These are phyloP conservation scores for Cladosporium halotolerans DNA, from an alignment of 2,329 filamentous ascomycete genomes.

Conservation along the genomic window DNA sequence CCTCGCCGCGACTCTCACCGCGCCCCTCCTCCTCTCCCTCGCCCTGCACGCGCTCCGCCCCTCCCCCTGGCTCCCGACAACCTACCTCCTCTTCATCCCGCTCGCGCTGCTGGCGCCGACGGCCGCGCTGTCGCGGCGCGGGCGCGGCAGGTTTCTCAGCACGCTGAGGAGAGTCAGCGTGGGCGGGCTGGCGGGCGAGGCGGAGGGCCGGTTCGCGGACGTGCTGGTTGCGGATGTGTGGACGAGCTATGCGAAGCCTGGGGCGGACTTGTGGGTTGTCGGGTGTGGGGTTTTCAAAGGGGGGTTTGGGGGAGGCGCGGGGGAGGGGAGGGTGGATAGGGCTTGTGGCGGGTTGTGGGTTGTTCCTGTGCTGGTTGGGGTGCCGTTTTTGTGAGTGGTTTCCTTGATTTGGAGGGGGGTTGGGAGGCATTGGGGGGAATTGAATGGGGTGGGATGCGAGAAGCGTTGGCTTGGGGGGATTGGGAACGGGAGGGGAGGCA, in stretches of 20 bases:
- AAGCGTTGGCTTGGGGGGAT: neutral
- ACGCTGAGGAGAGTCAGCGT: slow-evolving; percentile 73
- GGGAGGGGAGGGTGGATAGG: slow-evolving; percentile 66
- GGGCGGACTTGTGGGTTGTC: slow-evolving; percentile 82
- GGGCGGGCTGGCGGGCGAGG: slow-evolving; percentile 77
- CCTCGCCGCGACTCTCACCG: slow-evolving; percentile 69
- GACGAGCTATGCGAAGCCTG: slow-evolving; percentile 88
- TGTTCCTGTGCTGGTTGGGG: slow-evolving; percentile 75
- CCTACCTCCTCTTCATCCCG: slow-evolving; percentile 70
- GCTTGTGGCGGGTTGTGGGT: slow-evolving; percentile 71
- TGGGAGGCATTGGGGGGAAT: neutral
- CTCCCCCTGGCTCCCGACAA: slow-evolving; percentile 73
- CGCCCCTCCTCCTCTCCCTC: slow-evolving; percentile 65
- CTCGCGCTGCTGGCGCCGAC: slow-evolving; percentile 64
- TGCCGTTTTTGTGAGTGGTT: slow-evolving; percentile 56
- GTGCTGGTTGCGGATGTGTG: slow-evolving; percentile 88
- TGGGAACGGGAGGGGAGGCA: neutral
- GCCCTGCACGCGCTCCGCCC: slow-evolving; percentile 79
- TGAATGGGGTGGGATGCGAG: neutral
- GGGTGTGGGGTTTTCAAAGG: slow-evolving; percentile 76
- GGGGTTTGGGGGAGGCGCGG: slow-evolving; percentile 69
- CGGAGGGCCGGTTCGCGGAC: slow-evolving; percentile 91
- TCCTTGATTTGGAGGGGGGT: neutral
- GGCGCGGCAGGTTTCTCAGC: slow-evolving; percentile 67
- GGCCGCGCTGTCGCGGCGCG: slow-evolving; percentile 60